Base-by-base conservation (phyloP, 495 filamentous ascomycete genomes). In the Oidiodendron maius region DNA sequence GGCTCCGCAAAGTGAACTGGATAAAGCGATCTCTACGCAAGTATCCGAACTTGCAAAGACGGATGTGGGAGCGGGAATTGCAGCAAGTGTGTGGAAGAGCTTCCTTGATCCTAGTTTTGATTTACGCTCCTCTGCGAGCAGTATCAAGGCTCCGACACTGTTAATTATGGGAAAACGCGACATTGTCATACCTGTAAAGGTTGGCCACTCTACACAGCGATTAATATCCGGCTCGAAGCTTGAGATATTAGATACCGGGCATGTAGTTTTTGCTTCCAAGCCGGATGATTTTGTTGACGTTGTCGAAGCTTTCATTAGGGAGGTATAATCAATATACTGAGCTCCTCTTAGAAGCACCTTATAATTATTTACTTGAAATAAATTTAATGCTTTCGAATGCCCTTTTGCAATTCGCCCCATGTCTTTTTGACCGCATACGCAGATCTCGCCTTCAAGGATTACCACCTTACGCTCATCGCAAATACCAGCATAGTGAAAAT, bases 201-300 rank as follows among this genome's bases (percentile, higher is more conserved):
- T n/a, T 43, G 40, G 18, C 10, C 10, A 11, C 1, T 20, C 40
- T 25, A 43, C 20, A 13, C 40, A 43, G 4, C 13, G 26, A 23
- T 21, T 10, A 8, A 25, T 43, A 2, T 9, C 23, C 8, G 40
- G 40, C 10, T 43, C 40, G 20, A 43, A 23, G 13, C 26, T 43
- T 18, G 40, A 43, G 21, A n/a, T 43, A 15, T 43, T 43, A 15
- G 40, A 43, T 25, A 43, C 40, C 4, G 40, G 40, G n/a, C 40
- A 43, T 43, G 40, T 43, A n/a, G 40, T 43, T 3, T 43, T 43
- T 43, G 40, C 40, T 25, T 25, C 20, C 9, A 43, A 15, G 20
- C 40, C 40, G 1, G 18, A 43, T 4, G 40, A 43, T 20, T 43
- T 43, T 43, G 20, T 43, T 43, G 40, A 43, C 20, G 3, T 43